Evolutionary conservation across 768 basidiomycete species (phyloP).

Genomic region (Paxillus rubicundulus): DNA sequence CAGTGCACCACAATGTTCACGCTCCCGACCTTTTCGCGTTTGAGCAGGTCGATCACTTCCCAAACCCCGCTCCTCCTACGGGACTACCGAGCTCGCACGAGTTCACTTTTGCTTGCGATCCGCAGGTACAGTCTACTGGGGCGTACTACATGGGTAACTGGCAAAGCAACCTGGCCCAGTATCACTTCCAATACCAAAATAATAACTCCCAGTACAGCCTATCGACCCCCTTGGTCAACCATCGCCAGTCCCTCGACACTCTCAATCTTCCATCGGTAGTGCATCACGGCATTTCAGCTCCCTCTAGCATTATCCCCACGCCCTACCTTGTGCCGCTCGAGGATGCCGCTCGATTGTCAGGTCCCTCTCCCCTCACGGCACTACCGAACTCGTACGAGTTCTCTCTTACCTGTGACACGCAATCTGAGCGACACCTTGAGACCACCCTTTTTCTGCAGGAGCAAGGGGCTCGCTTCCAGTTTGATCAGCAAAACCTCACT

Average conservation of each 20-base stretch:
- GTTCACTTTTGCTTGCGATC: slow-evolving; percentile 1
- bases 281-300: not conserved
- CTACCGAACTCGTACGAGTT: not conserved
- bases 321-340: not conserved
- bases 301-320: not conserved
- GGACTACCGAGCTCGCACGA: not conserved
- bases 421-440: not conserved
- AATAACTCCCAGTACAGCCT: too few relatives aligned
- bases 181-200: too few relatives aligned
- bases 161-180: too few relatives aligned
- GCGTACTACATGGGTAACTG: too few relatives aligned
- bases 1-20: not conserved
- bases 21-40: not conserved
- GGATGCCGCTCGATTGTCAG: not conserved
- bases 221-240: not conserved
- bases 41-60: not conserved
- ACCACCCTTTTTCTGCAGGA: not conserved
- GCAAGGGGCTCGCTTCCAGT: not conserved
- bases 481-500: not conserved
- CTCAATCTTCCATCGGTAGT: not conserved
- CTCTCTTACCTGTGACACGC: not conserved
- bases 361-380: not conserved
- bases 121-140: not conserved
- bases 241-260: not conserved
- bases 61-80: not conserved